A percentile compares a stretch with the other conserved stretches of the same genome.
Conservation (phyloP, 177 flowering plant species). For the Vitis hybrid region DNA sequence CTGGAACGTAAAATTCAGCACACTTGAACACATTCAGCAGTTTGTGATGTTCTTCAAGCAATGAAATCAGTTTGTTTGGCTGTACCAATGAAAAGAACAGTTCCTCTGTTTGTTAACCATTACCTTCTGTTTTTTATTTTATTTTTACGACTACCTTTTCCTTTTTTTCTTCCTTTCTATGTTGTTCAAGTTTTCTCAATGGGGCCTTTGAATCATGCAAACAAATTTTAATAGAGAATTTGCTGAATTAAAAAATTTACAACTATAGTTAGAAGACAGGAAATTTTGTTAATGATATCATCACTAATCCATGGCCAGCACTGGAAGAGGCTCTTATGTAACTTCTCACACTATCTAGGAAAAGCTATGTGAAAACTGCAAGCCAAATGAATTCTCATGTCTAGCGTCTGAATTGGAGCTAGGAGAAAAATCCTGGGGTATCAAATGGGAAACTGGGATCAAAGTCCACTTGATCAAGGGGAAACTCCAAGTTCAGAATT, state of each 20-base stretch:
- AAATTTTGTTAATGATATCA: neutral
- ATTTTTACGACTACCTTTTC: no score
- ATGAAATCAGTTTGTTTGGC: no score
- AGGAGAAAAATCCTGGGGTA: slow-evolving; percentile 39
- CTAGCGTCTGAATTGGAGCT: neutral
- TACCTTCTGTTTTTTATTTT: no score
- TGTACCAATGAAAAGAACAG: no score
- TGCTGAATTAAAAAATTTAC: no score
- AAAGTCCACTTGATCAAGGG: slow-evolving; percentile 38
- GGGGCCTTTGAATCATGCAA: no score
- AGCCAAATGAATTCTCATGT: slow-evolving; percentile 1
- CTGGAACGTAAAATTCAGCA: no score
- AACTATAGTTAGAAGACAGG: neutral
- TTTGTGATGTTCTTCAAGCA: no score
- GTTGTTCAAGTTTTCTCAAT: neutral
- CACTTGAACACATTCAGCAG: no score
- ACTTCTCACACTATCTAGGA: neutral
- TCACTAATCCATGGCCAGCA: no score
- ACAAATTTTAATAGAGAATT: no score
- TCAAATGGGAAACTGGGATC: slow-evolving; percentile 59
- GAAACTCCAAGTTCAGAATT: slow-evolving; percentile 49
- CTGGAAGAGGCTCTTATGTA: neutral
- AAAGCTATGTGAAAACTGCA: neutral
- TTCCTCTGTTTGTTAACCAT: no score
- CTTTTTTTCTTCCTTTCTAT: neutral